phyloP scores from a whole-genome alignment of 495 filamentous ascomycete genomes.

The Astrothelium macrocarpum region DNA sequence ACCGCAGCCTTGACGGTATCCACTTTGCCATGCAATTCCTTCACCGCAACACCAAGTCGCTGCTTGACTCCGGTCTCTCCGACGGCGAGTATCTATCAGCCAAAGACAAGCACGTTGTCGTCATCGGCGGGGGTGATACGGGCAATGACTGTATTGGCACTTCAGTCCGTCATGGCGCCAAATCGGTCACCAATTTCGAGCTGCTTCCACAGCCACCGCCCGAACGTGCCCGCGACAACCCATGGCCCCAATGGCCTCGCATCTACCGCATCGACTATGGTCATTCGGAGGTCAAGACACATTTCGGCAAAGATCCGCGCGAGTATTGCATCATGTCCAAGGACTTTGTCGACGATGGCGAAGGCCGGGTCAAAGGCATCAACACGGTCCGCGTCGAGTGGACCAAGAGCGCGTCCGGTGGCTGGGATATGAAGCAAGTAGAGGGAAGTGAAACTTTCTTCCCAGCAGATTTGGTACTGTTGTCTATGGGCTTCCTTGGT shows the following conservation, averaged over 20 bases:
- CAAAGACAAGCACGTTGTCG: slow-evolving; percentile 92
- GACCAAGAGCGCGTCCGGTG: slow-evolving; percentile 80
- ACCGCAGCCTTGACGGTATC: slow-evolving; percentile 83
- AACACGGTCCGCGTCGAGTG: slow-evolving; percentile 96
- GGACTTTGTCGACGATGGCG: slow-evolving; percentile 91
- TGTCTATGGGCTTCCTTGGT: slow-evolving; percentile 98
- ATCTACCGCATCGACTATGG: slow-evolving; percentile 99
- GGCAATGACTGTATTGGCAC: slow-evolving; percentile 99
- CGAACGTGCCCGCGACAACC: slow-evolving; percentile 92
- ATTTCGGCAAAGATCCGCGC: slow-evolving; percentile 93
- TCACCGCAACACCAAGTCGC: slow-evolving; percentile 96
- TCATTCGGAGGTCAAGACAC: slow-evolving; percentile 92
- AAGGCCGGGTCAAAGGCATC: slow-evolving; percentile 86
- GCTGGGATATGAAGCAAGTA: slow-evolving; percentile 99
- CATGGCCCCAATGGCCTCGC: slow-evolving; percentile 98
- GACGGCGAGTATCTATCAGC: slow-evolving; percentile 92
- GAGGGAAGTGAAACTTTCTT: slow-evolving; percentile 95
- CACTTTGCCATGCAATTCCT: slow-evolving; percentile 99
- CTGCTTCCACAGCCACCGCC: slow-evolving; percentile 88
- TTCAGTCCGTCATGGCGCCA: slow-evolving; percentile 93
- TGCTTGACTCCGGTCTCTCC: slow-evolving; percentile 82
- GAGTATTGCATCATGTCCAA: slow-evolving; percentile 99
- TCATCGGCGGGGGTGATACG: slow-evolving; percentile 97
- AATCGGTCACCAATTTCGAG: slow-evolving; percentile 96
- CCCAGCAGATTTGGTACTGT: slow-evolving; percentile 88